Conservation (phyloP, 345 rosid genomes). For the Populus deltoides region DNA sequence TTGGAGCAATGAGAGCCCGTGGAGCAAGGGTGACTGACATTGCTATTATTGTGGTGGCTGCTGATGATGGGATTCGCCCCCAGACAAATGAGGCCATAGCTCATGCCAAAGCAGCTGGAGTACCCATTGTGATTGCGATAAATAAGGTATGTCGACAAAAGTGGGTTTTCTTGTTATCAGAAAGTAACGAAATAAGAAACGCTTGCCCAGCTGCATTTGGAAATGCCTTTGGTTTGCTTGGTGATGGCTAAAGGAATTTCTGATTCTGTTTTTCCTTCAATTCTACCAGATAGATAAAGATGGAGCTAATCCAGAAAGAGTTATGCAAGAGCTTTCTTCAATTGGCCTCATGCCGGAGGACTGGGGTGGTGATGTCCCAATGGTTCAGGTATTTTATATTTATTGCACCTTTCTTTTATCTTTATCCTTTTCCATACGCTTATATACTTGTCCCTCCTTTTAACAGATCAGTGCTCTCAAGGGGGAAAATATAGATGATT, state of each 20-base stretch:
- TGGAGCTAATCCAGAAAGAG: constrained; percentile 92
- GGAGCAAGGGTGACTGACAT: constrained; percentile 98
- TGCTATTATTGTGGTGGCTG: constrained; percentile 93
- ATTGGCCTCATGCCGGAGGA: constrained; percentile 97
- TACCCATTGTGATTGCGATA: constrained; percentile 85
- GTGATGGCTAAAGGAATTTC: constrained; percentile 8
- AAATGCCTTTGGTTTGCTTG: constrained; percentile 18
- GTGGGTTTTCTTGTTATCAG: constrained; percentile 6
- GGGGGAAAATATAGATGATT: constrained; percentile 77
- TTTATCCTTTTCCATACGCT: constrained; percentile 22
- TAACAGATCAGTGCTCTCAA: constrained; percentile 94
- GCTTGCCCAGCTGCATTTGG: constrained; percentile 2
- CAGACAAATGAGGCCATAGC: constrained; percentile 98
- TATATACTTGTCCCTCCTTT: constrained; percentile 22
- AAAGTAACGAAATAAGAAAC: constrained; percentile 14
- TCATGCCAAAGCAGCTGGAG: constrained; percentile 96
- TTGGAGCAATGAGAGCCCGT: constrained; percentile 99
- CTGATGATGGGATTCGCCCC: constrained; percentile 98
- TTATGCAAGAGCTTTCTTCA: constrained; percentile 97
- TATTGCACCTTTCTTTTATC: constrained; percentile 21
- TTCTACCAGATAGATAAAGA: constrained; percentile 83
- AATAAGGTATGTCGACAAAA: constrained; percentile 57
- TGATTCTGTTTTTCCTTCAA: constrained; percentile 16
- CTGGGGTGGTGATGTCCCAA: constrained; percentile 96
- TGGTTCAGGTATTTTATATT: constrained; percentile 74